Evolutionary conservation across 2,329 filamentous ascomycete species (phyloP).

Genomic region (Claviceps sp.): DNA sequence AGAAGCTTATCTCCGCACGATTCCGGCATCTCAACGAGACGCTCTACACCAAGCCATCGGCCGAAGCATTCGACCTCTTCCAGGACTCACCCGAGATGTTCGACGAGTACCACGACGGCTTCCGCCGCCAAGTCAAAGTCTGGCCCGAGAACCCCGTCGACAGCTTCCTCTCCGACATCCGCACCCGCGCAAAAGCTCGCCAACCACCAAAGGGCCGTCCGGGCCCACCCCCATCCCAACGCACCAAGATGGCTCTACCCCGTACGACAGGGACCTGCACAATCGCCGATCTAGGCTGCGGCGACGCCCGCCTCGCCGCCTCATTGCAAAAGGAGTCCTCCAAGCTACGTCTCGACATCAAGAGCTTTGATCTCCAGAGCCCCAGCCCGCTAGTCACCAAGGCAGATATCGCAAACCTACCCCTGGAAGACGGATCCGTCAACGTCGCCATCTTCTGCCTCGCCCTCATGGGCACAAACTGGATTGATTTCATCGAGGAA

Average conservation of each 20-base stretch:
- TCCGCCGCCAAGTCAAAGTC: conserved; percentile 84
- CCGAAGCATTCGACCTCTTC: conserved; percentile 73
- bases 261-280: conserved; percentile 59
- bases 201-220: conserved; percentile 17
- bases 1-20: conserved; percentile 85
- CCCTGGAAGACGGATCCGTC: conserved; percentile 58
- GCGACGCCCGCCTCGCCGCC: conserved; percentile 70
- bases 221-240: conserved; percentile 14
- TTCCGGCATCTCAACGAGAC: conserved; percentile 97
- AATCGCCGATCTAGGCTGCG: conserved; percentile 86
- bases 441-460: conserved; percentile 92
- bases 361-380: conserved; percentile 77
- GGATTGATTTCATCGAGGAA: conserved; percentile 92
- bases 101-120: conserved; percentile 89
- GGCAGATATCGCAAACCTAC: conserved; percentile 78
- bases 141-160: conserved; percentile 97
- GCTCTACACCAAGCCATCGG: conserved; percentile 83
- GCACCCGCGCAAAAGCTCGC: conserved; percentile 46
- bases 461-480: conserved; percentile 97
- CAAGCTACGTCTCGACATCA: conserved; percentile 58
- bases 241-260: conserved; percentile 42
- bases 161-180: conserved; percentile 62
- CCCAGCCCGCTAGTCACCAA: conserved; percentile 65
- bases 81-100: conserved; percentile 82
- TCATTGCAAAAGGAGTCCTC: conserved; percentile 49